phyloP scores from a whole-genome alignment of 108 stramenopile species.

The Aurantiochytrium sp. region DNA sequence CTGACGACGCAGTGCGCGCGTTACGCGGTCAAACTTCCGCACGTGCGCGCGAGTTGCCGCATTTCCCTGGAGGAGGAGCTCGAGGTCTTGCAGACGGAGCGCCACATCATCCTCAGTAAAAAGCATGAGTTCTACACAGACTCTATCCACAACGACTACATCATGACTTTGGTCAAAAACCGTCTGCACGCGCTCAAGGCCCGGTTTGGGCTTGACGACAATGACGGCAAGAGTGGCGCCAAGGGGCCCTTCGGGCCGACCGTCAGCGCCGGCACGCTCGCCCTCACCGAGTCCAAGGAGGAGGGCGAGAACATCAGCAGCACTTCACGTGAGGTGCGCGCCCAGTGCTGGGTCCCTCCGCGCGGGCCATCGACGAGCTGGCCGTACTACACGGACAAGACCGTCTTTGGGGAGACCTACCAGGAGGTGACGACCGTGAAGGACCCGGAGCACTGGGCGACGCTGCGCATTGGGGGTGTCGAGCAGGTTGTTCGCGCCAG shows the following conservation, averaged over 20 bases:
- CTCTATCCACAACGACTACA: constrained; percentile 22
- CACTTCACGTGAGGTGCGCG: background rate
- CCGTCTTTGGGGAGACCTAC: constrained; percentile 40
- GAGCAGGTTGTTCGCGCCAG: background rate
- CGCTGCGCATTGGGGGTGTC: background rate
- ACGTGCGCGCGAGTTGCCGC: constrained; percentile 23
- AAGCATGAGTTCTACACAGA: constrained; percentile 20
- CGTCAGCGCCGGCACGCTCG: too few relatives aligned
- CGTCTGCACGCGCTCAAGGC: constrained; percentile 31
- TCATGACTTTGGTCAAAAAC: constrained; percentile 38
- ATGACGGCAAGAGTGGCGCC: background rate
- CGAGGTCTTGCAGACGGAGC: constrained; percentile 34
- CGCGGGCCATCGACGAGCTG: background rate
- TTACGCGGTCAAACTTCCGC: constrained; percentile 27
- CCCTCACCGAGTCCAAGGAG: background rate
- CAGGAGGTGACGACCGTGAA: background rate
- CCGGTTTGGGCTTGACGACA: background rate
- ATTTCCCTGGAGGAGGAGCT: constrained; percentile 37
- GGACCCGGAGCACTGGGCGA: background rate
- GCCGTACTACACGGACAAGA: constrained; percentile 41
- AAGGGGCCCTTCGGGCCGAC: background rate
- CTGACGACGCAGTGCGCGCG: constrained; percentile 37
- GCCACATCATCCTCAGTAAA: background rate
- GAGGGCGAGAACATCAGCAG: background rate
- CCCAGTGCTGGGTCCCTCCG: constrained; percentile 28